Conservation (phyloP, 306 rosid genomes). For the Malus sylvestris region DNA sequence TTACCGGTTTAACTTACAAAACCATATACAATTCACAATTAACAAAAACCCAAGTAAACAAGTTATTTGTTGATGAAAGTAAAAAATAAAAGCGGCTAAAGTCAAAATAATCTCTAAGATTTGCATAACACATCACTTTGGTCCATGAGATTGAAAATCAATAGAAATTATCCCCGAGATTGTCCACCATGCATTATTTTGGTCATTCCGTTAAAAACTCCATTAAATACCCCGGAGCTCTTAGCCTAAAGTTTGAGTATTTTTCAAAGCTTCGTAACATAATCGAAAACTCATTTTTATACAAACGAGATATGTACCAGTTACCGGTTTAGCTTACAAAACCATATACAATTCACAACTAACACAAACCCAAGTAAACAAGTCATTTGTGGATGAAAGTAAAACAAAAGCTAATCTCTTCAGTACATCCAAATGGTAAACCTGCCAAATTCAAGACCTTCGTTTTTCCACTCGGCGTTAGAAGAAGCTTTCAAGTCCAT, state of each 20-base stretch:
- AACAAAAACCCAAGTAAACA: slow-evolving; percentile 43
- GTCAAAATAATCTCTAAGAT: no score
- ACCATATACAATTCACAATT: slow-evolving; percentile 71
- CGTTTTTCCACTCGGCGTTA: slow-evolving; percentile 36
- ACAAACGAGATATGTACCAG: slow-evolving; percentile 39
- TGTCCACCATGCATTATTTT: no score
- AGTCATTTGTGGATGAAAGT: slow-evolving; percentile 56
- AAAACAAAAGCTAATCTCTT: slow-evolving; percentile 42
- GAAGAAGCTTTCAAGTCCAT: slow-evolving; percentile 32
- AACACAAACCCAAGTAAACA: slow-evolving; percentile 43
- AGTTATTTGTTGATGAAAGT: slow-evolving; percentile 55
- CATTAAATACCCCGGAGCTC: no score
- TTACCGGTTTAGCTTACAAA: slow-evolving; percentile 54
- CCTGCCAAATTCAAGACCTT: slow-evolving; percentile 27
- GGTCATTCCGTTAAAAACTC: no score
- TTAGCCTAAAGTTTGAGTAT: no score
- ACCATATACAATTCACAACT: slow-evolving; percentile 72
- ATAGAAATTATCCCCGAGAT: no score
- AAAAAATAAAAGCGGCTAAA: slow-evolving; percentile 27
- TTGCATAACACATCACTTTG: no score
- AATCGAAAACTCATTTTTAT: slow-evolving; percentile 34
- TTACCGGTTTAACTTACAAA: slow-evolving; percentile 53
- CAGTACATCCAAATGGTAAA: slow-evolving; percentile 35
- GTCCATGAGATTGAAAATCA: no score
- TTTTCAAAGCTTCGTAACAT: no score